A percentile compares a stretch with the other conserved stretches of the same genome.
phyloP scores from a whole-genome alignment of 768 basidiomycete species.

The Pulveroboletus ravenelii region DNA sequence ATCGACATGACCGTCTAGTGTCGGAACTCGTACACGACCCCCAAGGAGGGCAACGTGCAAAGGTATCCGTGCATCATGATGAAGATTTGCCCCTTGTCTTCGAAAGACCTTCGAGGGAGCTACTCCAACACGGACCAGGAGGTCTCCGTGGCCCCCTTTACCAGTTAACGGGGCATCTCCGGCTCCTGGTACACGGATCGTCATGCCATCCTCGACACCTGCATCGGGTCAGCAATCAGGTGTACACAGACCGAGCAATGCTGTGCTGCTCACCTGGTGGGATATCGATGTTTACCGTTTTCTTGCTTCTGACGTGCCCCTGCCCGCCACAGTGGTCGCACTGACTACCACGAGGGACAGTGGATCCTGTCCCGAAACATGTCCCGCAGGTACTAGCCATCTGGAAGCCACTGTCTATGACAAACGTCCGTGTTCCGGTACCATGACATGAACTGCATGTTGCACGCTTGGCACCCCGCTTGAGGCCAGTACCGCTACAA shows the following conservation, averaged over 20 bases:
- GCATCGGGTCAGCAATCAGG: slow-evolving; percentile 10
- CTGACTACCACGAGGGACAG: slow-evolving; percentile 70
- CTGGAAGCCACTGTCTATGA: slow-evolving; percentile 91
- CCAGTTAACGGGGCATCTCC: slow-evolving; percentile 84
- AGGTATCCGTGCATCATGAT: slow-evolving; percentile 87
- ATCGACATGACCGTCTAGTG: slow-evolving; percentile 92
- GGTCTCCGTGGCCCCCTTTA: slow-evolving; percentile 76
- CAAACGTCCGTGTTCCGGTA: slow-evolving; percentile 82
- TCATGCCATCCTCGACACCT: slow-evolving; percentile 97
- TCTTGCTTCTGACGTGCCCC: slow-evolving; percentile 80
- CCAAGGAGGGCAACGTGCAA: slow-evolving; percentile 91
- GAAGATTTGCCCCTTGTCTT: slow-evolving; percentile 87
- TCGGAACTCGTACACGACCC: slow-evolving; percentile 87
- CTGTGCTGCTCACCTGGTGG: slow-evolving; percentile 63
- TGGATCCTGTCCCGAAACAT: slow-evolving; percentile 79
- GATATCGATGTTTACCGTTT: slow-evolving; percentile 74
- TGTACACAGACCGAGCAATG: not conserved
- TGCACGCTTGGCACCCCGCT: slow-evolving; percentile 75
- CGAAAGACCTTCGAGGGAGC: slow-evolving; percentile 78
- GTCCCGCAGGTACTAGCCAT: slow-evolving; percentile 88
- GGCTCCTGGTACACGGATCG: slow-evolving; percentile 69
- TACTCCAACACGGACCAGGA: slow-evolving; percentile 83
- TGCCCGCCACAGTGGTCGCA: slow-evolving; percentile 82
- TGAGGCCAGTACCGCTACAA: slow-evolving; percentile 85
- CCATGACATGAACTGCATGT: slow-evolving; percentile 81